These are phyloP conservation scores for Recurvomyces mirabilis DNA, from an alignment of 495 filamentous ascomycete genomes.

Conservation along the genomic window DNA sequence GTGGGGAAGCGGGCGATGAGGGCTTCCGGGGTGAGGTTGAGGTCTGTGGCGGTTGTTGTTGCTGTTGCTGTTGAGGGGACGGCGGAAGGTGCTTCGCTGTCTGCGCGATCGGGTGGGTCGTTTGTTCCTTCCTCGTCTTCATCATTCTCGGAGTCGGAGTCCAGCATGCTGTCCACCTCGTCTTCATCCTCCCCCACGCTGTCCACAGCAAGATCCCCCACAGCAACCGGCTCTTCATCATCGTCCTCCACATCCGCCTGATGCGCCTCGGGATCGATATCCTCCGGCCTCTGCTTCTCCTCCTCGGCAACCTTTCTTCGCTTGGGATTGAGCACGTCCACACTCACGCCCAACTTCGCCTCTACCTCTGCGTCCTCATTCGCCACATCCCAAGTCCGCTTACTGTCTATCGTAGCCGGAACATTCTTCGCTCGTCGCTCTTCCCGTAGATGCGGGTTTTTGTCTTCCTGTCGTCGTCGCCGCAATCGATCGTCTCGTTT, in stretches of 20 bases:
- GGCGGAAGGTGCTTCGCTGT: slow-evolving; percentile 16
- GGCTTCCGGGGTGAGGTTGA: slow-evolving; percentile 33
- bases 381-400: slow-evolving; percentile 88
- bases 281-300: slow-evolving; percentile 16
- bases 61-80: slow-evolving; percentile 15
- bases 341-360: slow-evolving; percentile 51
- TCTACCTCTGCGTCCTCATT: slow-evolving; percentile 51
- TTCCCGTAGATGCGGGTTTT: slow-evolving; percentile 62
- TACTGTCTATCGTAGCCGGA: slow-evolving; percentile 74
- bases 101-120: slow-evolving; percentile 11
- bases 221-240: slow-evolving; percentile 33
- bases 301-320: slow-evolving; percentile 39
- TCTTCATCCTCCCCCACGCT: slow-evolving; percentile 43
- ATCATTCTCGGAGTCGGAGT: slow-evolving; percentile 37
- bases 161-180: slow-evolving; percentile 66
- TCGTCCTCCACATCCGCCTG: slow-evolving; percentile 35
- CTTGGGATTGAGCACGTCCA: slow-evolving; percentile 69
- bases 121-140: slow-evolving; percentile 23
- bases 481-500: slow-evolving; percentile 67
- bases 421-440: slow-evolving; percentile 66
- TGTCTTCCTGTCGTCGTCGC: slow-evolving; percentile 71
- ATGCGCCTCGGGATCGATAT: slow-evolving; percentile 25
- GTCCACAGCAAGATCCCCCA: background rate
- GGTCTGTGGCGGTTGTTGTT: slow-evolving; percentile 23
- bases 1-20: slow-evolving; percentile 53